These are phyloP conservation scores for Xylaria sp. DNA, from an alignment of 495 filamentous ascomycete genomes.

Conservation along the genomic window DNA sequence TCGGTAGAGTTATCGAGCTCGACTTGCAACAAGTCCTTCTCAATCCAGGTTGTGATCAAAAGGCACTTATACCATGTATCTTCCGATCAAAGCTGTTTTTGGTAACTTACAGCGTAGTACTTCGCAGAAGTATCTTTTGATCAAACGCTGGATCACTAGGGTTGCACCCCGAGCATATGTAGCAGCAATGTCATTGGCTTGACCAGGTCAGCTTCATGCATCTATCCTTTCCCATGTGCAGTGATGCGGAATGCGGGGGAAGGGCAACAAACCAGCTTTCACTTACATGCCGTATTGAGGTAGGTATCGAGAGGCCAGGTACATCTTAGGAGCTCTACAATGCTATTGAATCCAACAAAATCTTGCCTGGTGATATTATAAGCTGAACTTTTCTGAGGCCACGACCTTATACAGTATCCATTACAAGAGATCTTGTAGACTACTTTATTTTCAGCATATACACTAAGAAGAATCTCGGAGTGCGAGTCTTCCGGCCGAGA, in stretches of 20 bases:
- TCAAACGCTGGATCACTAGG: conserved; percentile 19
- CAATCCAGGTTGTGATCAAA: conserved; percentile 20
- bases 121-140: conserved; percentile 20
- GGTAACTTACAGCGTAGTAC: not conserved
- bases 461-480: not conserved
- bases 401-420: not conserved
- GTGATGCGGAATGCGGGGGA: not conserved
- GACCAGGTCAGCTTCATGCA: conserved; percentile 8
- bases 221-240: conserved; percentile 5
- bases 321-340: not conserved
- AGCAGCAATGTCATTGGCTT: conserved; percentile 14
- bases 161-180: conserved; percentile 2
- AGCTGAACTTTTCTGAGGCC: not conserved
- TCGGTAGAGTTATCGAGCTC: not conserved
- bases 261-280: not conserved
- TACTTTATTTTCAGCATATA: not conserved
- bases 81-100: conserved; percentile 10
- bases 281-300: not conserved
- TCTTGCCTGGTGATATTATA: not conserved
- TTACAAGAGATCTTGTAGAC: not conserved
- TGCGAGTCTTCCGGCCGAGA: not conserved
- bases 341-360: not conserved
- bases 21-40: conserved; percentile 17
- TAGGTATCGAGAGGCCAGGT: not conserved
- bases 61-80: conserved; percentile 25